Base-by-base conservation (phyloP, 225 moss, liverwort and hornwort genomes). In the Marchantia polymorpha region DNA sequence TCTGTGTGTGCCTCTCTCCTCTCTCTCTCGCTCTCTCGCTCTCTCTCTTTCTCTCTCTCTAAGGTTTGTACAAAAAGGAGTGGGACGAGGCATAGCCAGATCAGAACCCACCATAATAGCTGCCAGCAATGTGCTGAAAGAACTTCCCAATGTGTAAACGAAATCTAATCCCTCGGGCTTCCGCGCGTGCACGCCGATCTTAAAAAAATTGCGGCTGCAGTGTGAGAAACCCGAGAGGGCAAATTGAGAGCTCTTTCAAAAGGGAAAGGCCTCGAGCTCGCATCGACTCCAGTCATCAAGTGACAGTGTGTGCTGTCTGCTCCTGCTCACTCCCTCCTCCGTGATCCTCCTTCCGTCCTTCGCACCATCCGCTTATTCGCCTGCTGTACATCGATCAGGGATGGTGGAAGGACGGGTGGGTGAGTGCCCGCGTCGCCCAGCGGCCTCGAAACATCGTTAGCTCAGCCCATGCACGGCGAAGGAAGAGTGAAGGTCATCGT, bases 61-160 rank as follows among this genome's bases (percentile, higher is more conserved):
- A 81, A 75, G 74, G 52, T 76, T 76, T 82, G 77, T 82, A 85
- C 82, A 85, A 82, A 82, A 81, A 75, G 81, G 64, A 81, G 86
- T 84, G 86, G 83, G 86, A 84, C 81, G 80, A 79, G 81, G 81
- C 86, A 84, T 79, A 70, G 83, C 86, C 83, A 75, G 78, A 81
- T 79, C 83, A 83, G 81, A 84, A 79, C 86, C 83, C 86, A 87
- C 83, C 70, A 76, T 75, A 75, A 79, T 56, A 72, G 76, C 53
- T 26, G 74, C 82, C 78, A 82, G 86, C 86, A 85, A 80, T 83
- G 59, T 85, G 80, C 85, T 83, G 81, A 81, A 78, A 68, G 81
- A 81, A 81, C 78, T 49, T 79, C 74, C 78, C 79, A 78, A 79
- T 73, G 72, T 83, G 76, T 75, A 68, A 55, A 76, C 31, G 52